A percentile compares a stretch with the other conserved stretches of the same genome.
Conservation (phyloP, 768 basidiomycete genomes). For the Cystofilobasidium bisporidii region DNA sequence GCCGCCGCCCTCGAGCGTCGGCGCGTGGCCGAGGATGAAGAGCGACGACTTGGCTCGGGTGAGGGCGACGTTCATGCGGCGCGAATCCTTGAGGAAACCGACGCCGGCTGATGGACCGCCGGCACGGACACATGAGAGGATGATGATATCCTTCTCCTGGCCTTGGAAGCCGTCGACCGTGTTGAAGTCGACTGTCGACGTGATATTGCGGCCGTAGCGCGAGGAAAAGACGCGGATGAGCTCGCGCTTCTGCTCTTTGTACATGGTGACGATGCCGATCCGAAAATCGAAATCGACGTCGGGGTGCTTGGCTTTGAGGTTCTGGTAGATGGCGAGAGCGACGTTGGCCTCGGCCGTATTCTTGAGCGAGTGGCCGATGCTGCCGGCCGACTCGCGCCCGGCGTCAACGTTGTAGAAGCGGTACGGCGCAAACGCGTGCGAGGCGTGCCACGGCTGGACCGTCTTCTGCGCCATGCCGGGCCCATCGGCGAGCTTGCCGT, state of each 20-base stretch:
- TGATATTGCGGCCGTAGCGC: slow-evolving; percentile 61
- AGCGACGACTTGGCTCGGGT: slow-evolving; percentile 78
- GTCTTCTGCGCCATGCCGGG: slow-evolving; percentile 80
- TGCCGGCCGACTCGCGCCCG: slow-evolving; percentile 55
- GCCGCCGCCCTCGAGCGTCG: slow-evolving; percentile 75
- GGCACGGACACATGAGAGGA: slow-evolving; percentile 89
- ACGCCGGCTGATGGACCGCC: slow-evolving; percentile 64
- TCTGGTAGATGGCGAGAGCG: slow-evolving; percentile 65
- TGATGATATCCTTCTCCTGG: slow-evolving; percentile 97
- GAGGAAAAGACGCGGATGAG: slow-evolving; percentile 59
- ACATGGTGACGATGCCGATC: slow-evolving; percentile 80
- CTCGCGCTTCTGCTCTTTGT: slow-evolving; percentile 75
- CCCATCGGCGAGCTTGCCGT: slow-evolving; percentile 68
- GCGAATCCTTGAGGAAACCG: slow-evolving; percentile 74
- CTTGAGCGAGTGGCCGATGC: slow-evolving; percentile 58
- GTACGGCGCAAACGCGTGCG: slow-evolving; percentile 70
- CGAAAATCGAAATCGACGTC: slow-evolving; percentile 49
- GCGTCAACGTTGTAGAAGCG: slow-evolving; percentile 72
- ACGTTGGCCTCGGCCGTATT: slow-evolving; percentile 65
- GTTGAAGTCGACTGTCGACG: slow-evolving; percentile 75
- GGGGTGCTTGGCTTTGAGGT: slow-evolving; percentile 55
- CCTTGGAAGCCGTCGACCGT: slow-evolving; percentile 99
- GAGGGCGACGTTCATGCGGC: slow-evolving; percentile 21
- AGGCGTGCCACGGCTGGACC: slow-evolving; percentile 69
- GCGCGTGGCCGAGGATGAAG: slow-evolving; percentile 81